These are phyloP conservation scores for Punica granatum DNA, from an alignment of 345 rosid genomes.

Conservation along the genomic window DNA sequence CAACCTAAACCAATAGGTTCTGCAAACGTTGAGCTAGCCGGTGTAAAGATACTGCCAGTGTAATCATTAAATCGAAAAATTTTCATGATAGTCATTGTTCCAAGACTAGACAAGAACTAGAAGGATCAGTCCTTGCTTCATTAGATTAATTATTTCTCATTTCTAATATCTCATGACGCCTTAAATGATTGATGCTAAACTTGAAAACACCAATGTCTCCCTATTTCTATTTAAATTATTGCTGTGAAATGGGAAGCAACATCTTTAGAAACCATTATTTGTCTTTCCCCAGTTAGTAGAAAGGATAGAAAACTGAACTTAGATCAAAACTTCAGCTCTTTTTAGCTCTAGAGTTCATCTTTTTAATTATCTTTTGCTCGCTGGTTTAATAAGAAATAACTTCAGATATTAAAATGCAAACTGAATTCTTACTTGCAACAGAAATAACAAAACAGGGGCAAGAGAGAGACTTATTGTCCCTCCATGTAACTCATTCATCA, in stretches of 20 bases:
- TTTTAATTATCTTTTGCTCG: background rate
- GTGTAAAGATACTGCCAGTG: no score
- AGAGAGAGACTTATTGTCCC: conserved; percentile 90
- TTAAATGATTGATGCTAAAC: background rate
- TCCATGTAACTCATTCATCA: conserved; percentile 85
- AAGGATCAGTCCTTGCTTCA: background rate
- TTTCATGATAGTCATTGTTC: no score
- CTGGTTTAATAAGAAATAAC: background rate
- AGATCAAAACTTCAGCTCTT: background rate
- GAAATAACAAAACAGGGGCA: conserved; percentile 56
- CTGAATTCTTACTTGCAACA: conserved; percentile 44
- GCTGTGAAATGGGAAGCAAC: background rate
- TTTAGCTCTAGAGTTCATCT: background rate
- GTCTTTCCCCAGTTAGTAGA: background rate
- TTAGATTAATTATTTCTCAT: no score
- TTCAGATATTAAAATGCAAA: conserved; percentile 1
- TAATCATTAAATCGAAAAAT: no score
- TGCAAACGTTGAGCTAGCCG: no score
- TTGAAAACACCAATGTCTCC: background rate
- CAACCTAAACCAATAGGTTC: no score
- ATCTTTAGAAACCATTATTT: background rate
- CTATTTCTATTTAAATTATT: background rate
- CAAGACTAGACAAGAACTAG: background rate
- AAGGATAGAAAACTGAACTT: background rate
- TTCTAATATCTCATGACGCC: background rate